A percentile compares a stretch with the other conserved stretches of the same genome.
phyloP scores from a whole-genome alignment of 192 early-diverging fungal species.

The Funneliformis mosseae region DNA sequence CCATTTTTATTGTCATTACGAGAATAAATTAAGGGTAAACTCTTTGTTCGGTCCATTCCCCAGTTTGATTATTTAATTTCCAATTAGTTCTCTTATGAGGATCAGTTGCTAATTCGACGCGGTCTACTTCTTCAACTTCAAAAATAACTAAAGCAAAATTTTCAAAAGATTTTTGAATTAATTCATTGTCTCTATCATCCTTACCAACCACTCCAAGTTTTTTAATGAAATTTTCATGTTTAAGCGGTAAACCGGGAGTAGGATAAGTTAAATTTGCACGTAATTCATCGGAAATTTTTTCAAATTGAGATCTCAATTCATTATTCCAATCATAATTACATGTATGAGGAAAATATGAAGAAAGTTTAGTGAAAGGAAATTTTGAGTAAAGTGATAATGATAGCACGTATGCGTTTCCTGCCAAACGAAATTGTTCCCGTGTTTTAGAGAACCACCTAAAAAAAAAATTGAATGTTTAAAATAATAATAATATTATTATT shows the following conservation, averaged over 20 bases:
- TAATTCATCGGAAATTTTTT: constrained; percentile 31
- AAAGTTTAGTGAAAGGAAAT: neutral
- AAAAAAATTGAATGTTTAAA: neutral
- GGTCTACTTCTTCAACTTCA: constrained; percentile 41
- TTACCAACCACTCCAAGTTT: constrained; percentile 26
- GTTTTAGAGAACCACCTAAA: constrained; percentile 42
- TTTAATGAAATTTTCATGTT: constrained; percentile 1
- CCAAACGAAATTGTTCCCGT: constrained; percentile 44
- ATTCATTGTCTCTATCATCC: constrained; percentile 24
- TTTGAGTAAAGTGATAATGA: constrained; percentile 13
- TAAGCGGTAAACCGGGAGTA: constrained; percentile 7
- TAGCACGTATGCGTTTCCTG: constrained; percentile 34
- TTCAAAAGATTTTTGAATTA: constrained; percentile 36
- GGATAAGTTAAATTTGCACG: constrained; percentile 36
- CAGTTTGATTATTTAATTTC: neutral
- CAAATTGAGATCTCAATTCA: constrained; percentile 37
- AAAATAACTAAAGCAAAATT: constrained; percentile 43
- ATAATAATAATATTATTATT: neutral
- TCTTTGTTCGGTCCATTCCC: neutral
- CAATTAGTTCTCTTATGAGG: neutral
- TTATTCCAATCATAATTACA: constrained; percentile 37
- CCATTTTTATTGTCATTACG: too few species aligned
- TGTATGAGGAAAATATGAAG: neutral
- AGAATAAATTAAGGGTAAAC: neutral
- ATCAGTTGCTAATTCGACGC: constrained; percentile 21